Evolutionary conservation across 2,329 filamentous ascomycete genomes (phyloP), one percentile per base, ranked within the genome.

Genomic region (Xylaria sp.): DNA sequence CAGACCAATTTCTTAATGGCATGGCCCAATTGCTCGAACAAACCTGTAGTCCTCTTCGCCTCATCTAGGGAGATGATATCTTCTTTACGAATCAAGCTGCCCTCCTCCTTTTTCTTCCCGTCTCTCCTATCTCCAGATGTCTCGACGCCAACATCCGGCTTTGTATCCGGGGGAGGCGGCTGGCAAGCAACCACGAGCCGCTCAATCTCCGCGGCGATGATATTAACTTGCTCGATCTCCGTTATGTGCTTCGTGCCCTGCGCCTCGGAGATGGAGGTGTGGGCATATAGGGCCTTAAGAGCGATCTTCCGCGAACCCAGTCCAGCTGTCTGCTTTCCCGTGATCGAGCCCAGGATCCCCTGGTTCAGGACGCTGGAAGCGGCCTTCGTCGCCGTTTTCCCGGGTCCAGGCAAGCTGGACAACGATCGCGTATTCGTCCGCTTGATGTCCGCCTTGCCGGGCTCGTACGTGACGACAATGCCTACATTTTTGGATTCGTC

Each of bases 1-100:
- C 96, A 98, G 13, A 99, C 94, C 78, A 98, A 82, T 84, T 93
- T 97, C 87, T 97, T 98, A 75, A 98, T 86, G 68, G 91, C 92
- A 83, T 98, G 94, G 1, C 94, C 93, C 76, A 97, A 81, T 78
- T 95, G 91, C 81, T 98, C 95, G 61, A 98, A 79, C 74, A 97
- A 85, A 0, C 94, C 93, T 0, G 95, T 98, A 69, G 91, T 94
- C 83, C 88, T 92, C 85, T 89, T 95, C 65, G 96, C 96, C 77
- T 98, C 94, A 1, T 89, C 89, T 62, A 97, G 79, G 27, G 90
- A 93, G 61, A 99, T 93, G 60, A 99, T 93, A 75, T 95, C 92
- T 0, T 83, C 85, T 69, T 82, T 84, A 72, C 88, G 85, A 23
- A 91, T 76, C 4, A 90, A 58, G 21, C 25, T 53, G 13, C 10